A percentile compares a stretch with the other conserved stretches of the same genome.
phyloP scores from a whole-genome alignment of 2,329 filamentous ascomycete species.

The Helicocarpus griseus region DNA sequence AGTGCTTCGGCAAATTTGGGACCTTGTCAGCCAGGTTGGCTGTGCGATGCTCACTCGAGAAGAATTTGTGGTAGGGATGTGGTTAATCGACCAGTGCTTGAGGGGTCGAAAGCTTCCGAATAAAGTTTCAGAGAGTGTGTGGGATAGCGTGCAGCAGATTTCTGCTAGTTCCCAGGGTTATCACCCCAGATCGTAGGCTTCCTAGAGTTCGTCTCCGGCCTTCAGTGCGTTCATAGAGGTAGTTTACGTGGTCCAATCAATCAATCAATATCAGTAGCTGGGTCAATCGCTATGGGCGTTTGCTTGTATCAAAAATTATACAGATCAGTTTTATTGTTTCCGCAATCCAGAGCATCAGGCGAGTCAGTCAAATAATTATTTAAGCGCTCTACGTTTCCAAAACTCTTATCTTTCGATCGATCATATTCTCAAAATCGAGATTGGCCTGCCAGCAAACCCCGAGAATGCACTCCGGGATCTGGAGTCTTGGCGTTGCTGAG shows the following conservation, averaged over 20 bases:
- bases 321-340: no score
- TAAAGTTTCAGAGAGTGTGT: constrained; percentile 38
- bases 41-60: constrained; percentile 33
- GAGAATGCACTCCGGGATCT: not conserved
- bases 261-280: no score
- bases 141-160: constrained; percentile 35
- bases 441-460: not conserved
- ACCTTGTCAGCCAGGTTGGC: constrained; percentile 32
- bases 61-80: constrained; percentile 42
- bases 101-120: constrained; percentile 38
- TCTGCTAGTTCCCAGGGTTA: constrained; percentile 20
- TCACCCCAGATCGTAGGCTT: not conserved
- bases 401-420: no score
- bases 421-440: not conserved
- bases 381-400: no score
- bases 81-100: constrained; percentile 41
- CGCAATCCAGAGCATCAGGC: no score
- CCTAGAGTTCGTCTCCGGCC: no score
- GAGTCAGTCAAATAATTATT: no score
- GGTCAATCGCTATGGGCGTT: no score
- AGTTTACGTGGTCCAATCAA: no score
- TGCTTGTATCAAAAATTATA: no score
- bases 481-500: not conserved
- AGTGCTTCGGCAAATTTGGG: constrained; percentile 36
- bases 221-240: no score